Conservation (phyloP, 176 grass and related monocot species). For the Rhynchospora breviuscula region DNA sequence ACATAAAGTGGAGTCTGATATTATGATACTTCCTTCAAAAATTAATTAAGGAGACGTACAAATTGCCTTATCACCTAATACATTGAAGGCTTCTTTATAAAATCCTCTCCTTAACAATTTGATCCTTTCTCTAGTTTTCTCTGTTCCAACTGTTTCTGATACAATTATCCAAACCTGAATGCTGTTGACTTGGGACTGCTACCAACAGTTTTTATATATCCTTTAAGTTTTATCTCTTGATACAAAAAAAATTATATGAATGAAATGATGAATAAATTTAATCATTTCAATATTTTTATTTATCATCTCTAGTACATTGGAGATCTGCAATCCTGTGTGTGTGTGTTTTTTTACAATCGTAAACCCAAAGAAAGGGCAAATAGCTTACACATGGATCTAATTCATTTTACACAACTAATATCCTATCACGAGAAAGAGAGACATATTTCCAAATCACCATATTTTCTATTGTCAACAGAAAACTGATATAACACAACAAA, state of each 20-base stretch:
- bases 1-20: too few species aligned
- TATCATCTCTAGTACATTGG: background rate
- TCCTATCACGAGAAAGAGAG: background rate
- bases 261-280: background rate
- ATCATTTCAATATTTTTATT: constrained; percentile 5
- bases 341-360: background rate
- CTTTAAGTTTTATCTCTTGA: background rate
- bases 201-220: background rate
- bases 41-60: too few species aligned
- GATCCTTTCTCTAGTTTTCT: too few species aligned
- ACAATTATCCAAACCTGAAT: background rate
- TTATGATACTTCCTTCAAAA: too few species aligned
- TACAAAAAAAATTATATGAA: background rate
- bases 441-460: background rate
- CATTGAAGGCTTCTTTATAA: too few species aligned
- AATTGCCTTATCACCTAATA: too few species aligned
- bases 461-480: background rate
- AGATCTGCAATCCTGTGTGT: background rate
- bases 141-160: background rate
- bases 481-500: background rate
- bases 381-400: background rate
- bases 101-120: too few species aligned
- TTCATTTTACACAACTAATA: constrained; percentile 5
- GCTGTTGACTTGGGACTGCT: background rate
- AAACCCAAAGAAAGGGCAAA: background rate